A percentile compares a stretch with the other conserved stretches of the same genome.
These are phyloP conservation scores for Picea abies DNA, from an alignment of 83 land plant genomes.

Conservation along the genomic window DNA sequence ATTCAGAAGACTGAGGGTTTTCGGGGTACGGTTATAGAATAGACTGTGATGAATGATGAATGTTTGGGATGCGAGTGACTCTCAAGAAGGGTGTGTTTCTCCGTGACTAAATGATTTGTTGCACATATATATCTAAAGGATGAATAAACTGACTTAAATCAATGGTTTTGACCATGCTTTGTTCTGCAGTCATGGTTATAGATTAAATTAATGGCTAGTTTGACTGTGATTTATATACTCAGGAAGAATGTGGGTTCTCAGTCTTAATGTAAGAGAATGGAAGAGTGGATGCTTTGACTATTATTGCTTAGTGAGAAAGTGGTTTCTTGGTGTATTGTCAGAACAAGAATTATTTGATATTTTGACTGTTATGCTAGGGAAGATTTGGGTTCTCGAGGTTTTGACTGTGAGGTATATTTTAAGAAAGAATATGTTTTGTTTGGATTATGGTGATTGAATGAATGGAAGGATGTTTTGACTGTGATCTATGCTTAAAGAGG, in stretches of 20 bases:
- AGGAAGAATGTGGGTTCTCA: neutral
- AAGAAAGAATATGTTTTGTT: neutral
- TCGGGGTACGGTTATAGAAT: too few relatives aligned
- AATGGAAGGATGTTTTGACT: neutral
- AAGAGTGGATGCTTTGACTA: neutral
- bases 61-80: too few relatives aligned
- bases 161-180: too few relatives aligned
- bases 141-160: too few relatives aligned
- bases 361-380: neutral
- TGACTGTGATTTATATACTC: neutral
- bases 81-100: too few relatives aligned
- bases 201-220: neutral
- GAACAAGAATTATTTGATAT: neutral
- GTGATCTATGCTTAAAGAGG: neutral
- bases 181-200: neutral
- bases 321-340: neutral
- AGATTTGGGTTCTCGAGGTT: too few relatives aligned
- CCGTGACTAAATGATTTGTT: too few relatives aligned
- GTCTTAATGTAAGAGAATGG: neutral
- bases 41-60: too few relatives aligned
- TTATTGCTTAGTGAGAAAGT: neutral
- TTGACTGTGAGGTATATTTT: neutral
- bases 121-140: too few relatives aligned
- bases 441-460: neutral
- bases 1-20: too few relatives aligned